Conservation (phyloP, 75 land plant genomes). For the Cunninghamia lanceolata region DNA sequence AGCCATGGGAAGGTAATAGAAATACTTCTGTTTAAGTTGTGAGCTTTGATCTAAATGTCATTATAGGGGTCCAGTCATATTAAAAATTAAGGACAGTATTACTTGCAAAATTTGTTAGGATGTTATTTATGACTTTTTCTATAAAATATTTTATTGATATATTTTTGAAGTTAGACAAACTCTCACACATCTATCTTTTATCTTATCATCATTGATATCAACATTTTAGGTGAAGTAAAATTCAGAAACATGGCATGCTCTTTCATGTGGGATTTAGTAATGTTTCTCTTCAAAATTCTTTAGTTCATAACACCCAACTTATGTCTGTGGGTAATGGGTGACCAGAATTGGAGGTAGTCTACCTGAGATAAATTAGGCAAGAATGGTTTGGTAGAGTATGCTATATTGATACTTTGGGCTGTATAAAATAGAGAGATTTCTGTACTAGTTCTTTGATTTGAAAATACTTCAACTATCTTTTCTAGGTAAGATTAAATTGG, state of each 20-base stretch:
- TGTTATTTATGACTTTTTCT: neutral
- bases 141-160: neutral
- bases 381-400: neutral
- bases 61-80: neutral
- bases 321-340: neutral
- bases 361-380: neutral
- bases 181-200: neutral
- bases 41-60: neutral
- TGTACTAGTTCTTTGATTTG: neutral
- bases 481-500: neutral
- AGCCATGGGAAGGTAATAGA: slow-evolving; percentile 74
- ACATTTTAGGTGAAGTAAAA: neutral
- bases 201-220: neutral
- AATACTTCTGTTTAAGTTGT: neutral
- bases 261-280: neutral
- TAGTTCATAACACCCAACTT: neutral
- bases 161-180: neutral
- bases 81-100: neutral
- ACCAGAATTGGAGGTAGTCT: neutral
- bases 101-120: neutral
- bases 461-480: neutral
- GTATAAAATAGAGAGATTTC: neutral
- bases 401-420: neutral
- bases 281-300: neutral
- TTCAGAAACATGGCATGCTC: neutral